phyloP scores from a whole-genome alignment of 2,329 filamentous ascomycete genomes.

The Amauroascus niger region DNA sequence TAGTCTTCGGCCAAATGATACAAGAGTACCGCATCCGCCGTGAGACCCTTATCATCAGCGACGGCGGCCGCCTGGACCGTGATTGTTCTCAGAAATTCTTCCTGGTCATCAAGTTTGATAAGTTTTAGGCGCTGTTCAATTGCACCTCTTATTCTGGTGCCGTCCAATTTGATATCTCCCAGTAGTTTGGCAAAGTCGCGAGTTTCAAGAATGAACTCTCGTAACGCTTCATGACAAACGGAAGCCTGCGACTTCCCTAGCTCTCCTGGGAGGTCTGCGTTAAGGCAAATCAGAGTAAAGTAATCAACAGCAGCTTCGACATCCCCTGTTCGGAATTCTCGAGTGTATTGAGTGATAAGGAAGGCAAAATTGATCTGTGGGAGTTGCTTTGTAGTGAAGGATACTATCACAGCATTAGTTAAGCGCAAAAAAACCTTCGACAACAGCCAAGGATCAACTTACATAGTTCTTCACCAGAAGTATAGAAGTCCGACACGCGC shows the following conservation, averaged over 20 bases:
- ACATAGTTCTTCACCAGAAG: conserved; percentile 59
- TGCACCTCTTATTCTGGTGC: conserved; percentile 71
- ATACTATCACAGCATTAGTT: conserved; percentile 35
- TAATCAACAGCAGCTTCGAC: conserved; percentile 89
- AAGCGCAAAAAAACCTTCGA: neutral
- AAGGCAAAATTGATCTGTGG: conserved; percentile 88
- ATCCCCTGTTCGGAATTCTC: conserved; percentile 85
- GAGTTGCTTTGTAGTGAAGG: conserved; percentile 44
- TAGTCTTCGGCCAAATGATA: conserved; percentile 94
- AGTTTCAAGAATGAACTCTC: conserved; percentile 91
- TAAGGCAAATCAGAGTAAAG: conserved; percentile 80
- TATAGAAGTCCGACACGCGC: conserved; percentile 71
- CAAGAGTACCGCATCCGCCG: conserved; percentile 84
- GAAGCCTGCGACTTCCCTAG: conserved; percentile 65
- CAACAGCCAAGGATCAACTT: conserved; percentile 25
- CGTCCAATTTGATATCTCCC: conserved; percentile 81
- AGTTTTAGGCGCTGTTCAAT: conserved; percentile 77
- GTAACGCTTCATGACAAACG: conserved; percentile 83
- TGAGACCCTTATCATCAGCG: conserved; percentile 87
- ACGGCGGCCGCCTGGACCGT: conserved; percentile 85
- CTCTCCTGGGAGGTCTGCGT: conserved; percentile 67
- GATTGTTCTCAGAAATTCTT: conserved; percentile 82
- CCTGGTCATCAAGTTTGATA: conserved; percentile 68
- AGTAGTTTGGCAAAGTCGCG: conserved; percentile 89
- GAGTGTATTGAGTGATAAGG: conserved; percentile 89